phyloP scores from a whole-genome alignment of 2,329 filamentous ascomycete species.

The Calonectria ilicicola region DNA sequence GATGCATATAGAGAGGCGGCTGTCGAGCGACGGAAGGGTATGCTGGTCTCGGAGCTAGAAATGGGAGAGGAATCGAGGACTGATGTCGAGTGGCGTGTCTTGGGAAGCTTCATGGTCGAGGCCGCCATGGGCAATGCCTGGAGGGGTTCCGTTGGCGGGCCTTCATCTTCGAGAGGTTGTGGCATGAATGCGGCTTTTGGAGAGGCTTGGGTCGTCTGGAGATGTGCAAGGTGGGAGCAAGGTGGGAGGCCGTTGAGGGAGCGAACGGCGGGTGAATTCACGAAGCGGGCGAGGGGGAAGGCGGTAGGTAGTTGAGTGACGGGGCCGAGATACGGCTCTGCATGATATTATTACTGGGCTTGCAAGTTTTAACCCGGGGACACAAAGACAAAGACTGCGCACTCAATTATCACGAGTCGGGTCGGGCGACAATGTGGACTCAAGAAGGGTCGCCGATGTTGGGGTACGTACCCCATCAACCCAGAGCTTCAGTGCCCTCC shows the following conservation, averaged over 20 bases:
- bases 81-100: constrained; percentile 70
- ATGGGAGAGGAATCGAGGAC: constrained; percentile 59
- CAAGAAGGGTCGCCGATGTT: constrained; percentile 27
- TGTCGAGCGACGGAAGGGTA: constrained; percentile 66
- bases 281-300: constrained; percentile 38
- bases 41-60: constrained; percentile 64
- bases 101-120: constrained; percentile 69
- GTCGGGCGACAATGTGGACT: constrained; percentile 41
- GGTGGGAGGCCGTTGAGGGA: constrained; percentile 20
- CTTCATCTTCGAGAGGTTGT: constrained; percentile 72
- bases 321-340: constrained; percentile 38
- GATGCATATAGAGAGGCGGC: constrained; percentile 74
- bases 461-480: constrained; percentile 39
- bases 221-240: not conserved
- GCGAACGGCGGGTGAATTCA: constrained; percentile 35
- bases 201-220: constrained; percentile 26
- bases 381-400: constrained; percentile 18
- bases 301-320: constrained; percentile 34
- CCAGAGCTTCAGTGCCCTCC: constrained; percentile 1
- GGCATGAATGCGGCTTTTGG: constrained; percentile 69
- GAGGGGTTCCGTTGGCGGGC: constrained; percentile 72
- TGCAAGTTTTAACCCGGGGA: constrained; percentile 16
- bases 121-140: constrained; percentile 77
- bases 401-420: constrained; percentile 26
- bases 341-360: constrained; percentile 43